Evolutionary conservation across 345 rosid species (phyloP).

Genomic region (Reutealis trisperma): DNA sequence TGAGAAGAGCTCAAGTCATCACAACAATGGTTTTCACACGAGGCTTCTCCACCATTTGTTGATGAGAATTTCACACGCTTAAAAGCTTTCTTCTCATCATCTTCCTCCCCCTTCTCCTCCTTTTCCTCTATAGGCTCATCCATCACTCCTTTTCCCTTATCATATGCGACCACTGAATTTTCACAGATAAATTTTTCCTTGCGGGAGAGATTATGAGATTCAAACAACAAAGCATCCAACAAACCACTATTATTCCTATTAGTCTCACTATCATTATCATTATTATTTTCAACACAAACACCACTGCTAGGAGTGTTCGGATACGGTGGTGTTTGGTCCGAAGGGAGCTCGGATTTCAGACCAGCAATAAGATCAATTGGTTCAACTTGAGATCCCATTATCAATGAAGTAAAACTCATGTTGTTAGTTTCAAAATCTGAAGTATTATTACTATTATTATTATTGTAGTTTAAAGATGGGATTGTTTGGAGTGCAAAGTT

Average conservation of each 20-base stretch:
- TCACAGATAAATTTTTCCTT: conserved; percentile 18
- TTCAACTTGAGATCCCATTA: conserved; percentile 44
- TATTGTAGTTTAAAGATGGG: background rate
- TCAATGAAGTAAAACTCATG: conserved; percentile 52
- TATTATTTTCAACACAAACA: conserved; percentile 12
- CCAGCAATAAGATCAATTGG: conserved; percentile 12
- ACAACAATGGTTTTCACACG: conserved; percentile 30
- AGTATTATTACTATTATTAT: too few relatives aligned
- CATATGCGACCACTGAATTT: conserved; percentile 1
- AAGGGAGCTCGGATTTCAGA: conserved; percentile 44
- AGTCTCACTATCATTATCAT: conserved; percentile 6
- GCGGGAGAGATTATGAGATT: conserved; percentile 43
- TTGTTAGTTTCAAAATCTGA: conserved; percentile 21
- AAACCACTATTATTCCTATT: conserved; percentile 44
- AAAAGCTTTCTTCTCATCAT: background rate
- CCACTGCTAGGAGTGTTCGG: conserved; percentile 21
- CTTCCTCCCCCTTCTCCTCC: background rate
- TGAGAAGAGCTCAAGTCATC: conserved; percentile 44
- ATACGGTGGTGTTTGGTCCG: conserved; percentile 44
- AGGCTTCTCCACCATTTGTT: conserved; percentile 13
- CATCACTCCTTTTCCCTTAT: conserved; percentile 30
- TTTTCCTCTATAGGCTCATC: background rate
- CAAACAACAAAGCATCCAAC: conserved; percentile 57
- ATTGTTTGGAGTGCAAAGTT: conserved; percentile 8
- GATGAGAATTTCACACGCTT: conserved; percentile 20